phyloP scores from a whole-genome alignment of 768 basidiomycete species.

The Tylopilus intermedius region DNA sequence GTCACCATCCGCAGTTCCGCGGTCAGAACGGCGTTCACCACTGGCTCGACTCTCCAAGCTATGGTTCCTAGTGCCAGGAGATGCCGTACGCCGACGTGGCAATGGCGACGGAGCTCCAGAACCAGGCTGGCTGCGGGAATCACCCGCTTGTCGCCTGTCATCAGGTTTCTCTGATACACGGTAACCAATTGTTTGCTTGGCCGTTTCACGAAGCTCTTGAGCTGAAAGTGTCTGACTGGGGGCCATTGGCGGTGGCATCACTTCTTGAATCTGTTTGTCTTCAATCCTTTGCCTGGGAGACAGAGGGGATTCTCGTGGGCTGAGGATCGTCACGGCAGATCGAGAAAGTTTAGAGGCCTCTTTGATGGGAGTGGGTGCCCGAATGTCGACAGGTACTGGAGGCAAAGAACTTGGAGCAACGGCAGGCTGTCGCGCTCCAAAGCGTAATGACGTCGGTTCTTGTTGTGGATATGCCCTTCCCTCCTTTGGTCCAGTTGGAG shows the following conservation, averaged over 20 bases:
- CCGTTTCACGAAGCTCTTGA: slow-evolving; percentile 76
- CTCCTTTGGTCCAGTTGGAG: slow-evolving; percentile 21
- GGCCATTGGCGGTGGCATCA: slow-evolving; percentile 74
- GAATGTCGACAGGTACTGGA: slow-evolving; percentile 14
- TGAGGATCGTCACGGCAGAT: slow-evolving; percentile 12
- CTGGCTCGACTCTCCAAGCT: slow-evolving; percentile 73
- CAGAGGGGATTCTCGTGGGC: slow-evolving; percentile 33
- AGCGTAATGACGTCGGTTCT: slow-evolving; percentile 18
- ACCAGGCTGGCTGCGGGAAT: slow-evolving; percentile 45
- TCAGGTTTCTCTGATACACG: slow-evolving; percentile 37
- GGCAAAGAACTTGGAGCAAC: slow-evolving; percentile 14
- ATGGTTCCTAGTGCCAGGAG: slow-evolving; percentile 62
- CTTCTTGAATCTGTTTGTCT: slow-evolving; percentile 34
- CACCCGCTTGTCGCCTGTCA: slow-evolving; percentile 33
- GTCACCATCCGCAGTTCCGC: slow-evolving; percentile 41
- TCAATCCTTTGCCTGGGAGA: slow-evolving; percentile 41
- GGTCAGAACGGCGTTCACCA: slow-evolving; percentile 58
- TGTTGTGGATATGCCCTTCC: slow-evolving; percentile 20
- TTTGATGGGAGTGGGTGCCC: slow-evolving; percentile 13
- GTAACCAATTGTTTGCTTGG: slow-evolving; percentile 56
- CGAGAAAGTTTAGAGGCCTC: slow-evolving; percentile 21
- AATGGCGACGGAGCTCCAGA: slow-evolving; percentile 50
- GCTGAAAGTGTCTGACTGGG: slow-evolving; percentile 78
- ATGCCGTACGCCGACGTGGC: slow-evolving; percentile 56
- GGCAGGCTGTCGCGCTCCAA: slow-evolving; percentile 18